Evolutionary conservation across 208 protist species (phyloP).

Genomic region (Porcisia hertigi): DNA sequence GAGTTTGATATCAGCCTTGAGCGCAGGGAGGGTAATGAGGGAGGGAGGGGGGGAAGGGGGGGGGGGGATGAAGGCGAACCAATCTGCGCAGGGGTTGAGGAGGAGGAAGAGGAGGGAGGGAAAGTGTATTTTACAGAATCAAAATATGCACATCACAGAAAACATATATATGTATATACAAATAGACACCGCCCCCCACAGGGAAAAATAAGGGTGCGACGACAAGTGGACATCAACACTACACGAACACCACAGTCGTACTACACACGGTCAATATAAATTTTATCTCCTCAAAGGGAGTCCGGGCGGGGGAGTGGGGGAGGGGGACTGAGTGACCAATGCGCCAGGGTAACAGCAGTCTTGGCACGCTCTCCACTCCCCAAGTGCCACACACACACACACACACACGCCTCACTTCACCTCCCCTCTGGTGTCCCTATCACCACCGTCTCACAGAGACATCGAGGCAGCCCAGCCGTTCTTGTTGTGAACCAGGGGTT

Average conservation of each 20-base stretch:
- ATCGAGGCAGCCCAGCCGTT: conserved; percentile 72
- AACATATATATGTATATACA: neutral
- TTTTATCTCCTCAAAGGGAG: no score
- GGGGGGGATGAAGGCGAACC: neutral
- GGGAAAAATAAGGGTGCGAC: neutral
- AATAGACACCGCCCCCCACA: neutral
- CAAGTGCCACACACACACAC: neutral
- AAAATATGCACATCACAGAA: no score
- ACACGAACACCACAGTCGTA: no score
- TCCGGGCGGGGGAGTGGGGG: no score
- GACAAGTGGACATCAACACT: neutral
- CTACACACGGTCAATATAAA: no score
- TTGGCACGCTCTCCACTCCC: neutral
- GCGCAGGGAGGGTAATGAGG: neutral
- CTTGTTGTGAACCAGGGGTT: conserved; percentile 51
- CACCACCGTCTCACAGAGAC: conserved; percentile 10
- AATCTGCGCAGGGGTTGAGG: neutral
- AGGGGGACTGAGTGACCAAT: no score
- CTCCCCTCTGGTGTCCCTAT: neutral
- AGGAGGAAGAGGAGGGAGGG: neutral
- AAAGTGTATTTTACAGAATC: neutral
- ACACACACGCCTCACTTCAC: neutral
- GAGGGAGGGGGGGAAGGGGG: neutral
- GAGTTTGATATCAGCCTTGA: no score
- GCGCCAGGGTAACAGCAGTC: no score